Base-by-base conservation (phyloP, 108 stramenopile genomes). In the Aurantiochytrium sp. region DNA sequence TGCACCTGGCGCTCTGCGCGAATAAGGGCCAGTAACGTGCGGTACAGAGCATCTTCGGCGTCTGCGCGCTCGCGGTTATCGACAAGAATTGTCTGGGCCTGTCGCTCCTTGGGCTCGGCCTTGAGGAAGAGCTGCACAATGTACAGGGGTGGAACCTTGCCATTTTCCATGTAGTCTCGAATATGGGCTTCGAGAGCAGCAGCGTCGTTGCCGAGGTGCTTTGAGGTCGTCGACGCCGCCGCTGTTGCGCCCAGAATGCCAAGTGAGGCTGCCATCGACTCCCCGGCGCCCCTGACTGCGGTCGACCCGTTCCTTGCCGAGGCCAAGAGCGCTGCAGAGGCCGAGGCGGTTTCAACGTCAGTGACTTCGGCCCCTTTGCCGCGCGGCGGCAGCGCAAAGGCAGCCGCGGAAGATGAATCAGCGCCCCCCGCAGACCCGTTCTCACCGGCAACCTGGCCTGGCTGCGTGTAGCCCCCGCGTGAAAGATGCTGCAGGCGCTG, bases 71-170 rank as follows among this genome's bases (percentile, higher is more conserved):
- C 42, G 6, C 39, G 36, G 45, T 12, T 81, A 12, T 65, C 59
- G 19, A 34, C 8, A 12, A 34, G 32, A 81, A 81, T 81, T 12
- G 24, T 10, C 32, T 81, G 39, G 10, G 21, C 45, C 32, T 81
- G 73, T 37, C 73, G 39, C 32, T 48, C 73, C 45, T 48, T 37
- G 1, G 73, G 73, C 3, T 81, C 73, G 12, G 73, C 73, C 73
- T 81, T 81, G 73, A 81, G 73, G 32, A 81, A 81, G 1, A 48
- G 45, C 45, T 81, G 73, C 39, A 81, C 73, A 41, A 81, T 24
- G 30, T n/a, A 81, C 50, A 81, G 73, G 10, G 73, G 73, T 12
- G 73, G 73, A 15, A 81, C 27, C 2, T 48, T 41, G 73, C 73
- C 73, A 42, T 22, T 81, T 24, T 81, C 73, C 73, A 81, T 41